Evolutionary conservation across 345 rosid genomes (phyloP), one percentile per base, ranked within the genome.

Genomic region (Melaleuca alternifolia): DNA sequence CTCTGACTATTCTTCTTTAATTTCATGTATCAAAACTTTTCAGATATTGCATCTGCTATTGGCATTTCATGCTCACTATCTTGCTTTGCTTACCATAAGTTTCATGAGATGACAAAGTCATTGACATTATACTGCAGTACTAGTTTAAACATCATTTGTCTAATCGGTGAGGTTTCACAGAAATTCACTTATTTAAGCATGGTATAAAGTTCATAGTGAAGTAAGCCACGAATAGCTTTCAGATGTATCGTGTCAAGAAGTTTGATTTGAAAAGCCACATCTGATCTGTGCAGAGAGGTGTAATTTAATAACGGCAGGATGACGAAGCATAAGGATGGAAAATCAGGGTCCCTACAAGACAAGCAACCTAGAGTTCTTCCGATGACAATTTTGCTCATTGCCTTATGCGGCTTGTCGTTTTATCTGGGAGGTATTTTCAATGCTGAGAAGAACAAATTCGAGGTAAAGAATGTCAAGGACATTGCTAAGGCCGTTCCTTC

Each of bases 301-400:
- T 54, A 41, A 51, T 77, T 89, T 65, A 56, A 62, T n/a, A 12
- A 51, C 24, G n/a, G 54, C 21, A 51, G 79, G 85, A 92, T 84
- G 85, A 97, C 94, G 98, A 97, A 97, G 94, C 88, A 93, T 84
- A 96, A 97, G 88, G 99, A 96, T 87, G 99, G 92, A 85, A 97
- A 96, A 88, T 93, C 88, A 28, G 91, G 84, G 46, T 87, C 86
- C 83, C 93, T 86, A 51, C 92, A 88, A 52, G 97, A 94, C 85
- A 94, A 87, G 87, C 91, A 89, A 28, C 86, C 93, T 54, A 91
- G 86, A 92, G 82, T 89, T 65, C 88, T 94, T 54, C 92, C 97
- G 71, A 85, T 91, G 92, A 88, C 95, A 23, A 26, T 94, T 37
- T n/a, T 93, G 87, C 86, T 96, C 37, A 84, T 93, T 84, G 83